Evolutionary conservation across 2,329 filamentous ascomycete genomes (phyloP).

Genomic region (Trichoderma breve): DNA sequence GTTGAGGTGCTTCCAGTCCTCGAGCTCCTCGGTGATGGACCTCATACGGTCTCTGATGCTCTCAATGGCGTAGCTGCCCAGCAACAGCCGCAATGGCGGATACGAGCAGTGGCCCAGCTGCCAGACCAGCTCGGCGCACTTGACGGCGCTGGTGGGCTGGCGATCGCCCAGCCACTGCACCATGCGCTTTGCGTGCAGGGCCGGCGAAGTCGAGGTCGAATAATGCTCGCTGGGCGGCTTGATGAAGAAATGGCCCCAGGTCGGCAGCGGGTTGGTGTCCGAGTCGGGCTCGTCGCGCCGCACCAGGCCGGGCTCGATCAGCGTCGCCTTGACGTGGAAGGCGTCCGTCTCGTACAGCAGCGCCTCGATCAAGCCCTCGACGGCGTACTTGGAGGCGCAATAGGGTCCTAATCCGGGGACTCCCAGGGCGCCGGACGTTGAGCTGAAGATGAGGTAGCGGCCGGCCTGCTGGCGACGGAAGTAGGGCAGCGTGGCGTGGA

Average conservation of each 20-base stretch:
- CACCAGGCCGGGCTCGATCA: conserved; percentile 89
- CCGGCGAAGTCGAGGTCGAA: conserved; percentile 71
- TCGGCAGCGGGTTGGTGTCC: conserved; percentile 59
- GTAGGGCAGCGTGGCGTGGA: conserved; percentile 83
- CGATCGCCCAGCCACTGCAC: conserved; percentile 92
- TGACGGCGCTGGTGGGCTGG: conserved; percentile 88
- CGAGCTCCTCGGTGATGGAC: conserved; percentile 90
- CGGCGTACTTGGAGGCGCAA: conserved; percentile 95
- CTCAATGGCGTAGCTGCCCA: conserved; percentile 93
- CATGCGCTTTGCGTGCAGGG: conserved; percentile 85
- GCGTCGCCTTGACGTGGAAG: conserved; percentile 89
- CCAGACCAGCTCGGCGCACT: conserved; percentile 92
- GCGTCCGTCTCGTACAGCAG: conserved; percentile 93
- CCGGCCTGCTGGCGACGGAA: conserved; percentile 75
- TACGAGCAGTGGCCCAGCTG: conserved; percentile 93
- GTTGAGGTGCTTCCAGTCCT: conserved; percentile 87
- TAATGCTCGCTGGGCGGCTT: conserved; percentile 84
- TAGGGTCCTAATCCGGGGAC: conserved; percentile 92
- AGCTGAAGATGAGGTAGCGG: conserved; percentile 91
- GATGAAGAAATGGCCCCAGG: conserved; percentile 90
- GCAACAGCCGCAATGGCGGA: conserved; percentile 78
- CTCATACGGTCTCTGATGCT: conserved; percentile 87
- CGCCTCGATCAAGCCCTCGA: conserved; percentile 91
- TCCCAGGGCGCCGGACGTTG: conserved; percentile 85
- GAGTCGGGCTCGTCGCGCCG: conserved; percentile 75